These are phyloP conservation scores for Suillus alpinus DNA, from an alignment of 768 basidiomycete genomes.

Conservation along the genomic window DNA sequence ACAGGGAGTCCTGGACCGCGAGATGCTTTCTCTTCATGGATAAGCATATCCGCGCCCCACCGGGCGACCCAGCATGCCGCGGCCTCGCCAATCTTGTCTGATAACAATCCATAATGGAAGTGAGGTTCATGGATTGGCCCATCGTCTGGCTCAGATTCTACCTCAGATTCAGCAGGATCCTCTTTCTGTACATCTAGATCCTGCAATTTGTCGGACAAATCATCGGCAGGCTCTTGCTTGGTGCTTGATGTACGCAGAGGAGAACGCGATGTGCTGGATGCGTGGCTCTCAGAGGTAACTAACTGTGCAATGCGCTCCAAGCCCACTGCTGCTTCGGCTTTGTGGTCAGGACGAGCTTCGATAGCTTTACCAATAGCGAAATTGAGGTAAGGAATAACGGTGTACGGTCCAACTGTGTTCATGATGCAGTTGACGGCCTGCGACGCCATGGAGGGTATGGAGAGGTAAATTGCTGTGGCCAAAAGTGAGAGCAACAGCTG, in stretches of 20 bases:
- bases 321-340: slow-evolving; percentile 63
- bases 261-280: slow-evolving; percentile 6
- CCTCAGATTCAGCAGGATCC: slow-evolving; percentile 33
- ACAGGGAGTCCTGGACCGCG: slow-evolving; percentile 14
- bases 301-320: slow-evolving; percentile 64
- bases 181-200: slow-evolving; percentile 35
- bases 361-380: slow-evolving; percentile 79
- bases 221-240: slow-evolving; percentile 16
- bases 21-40: slow-evolving; percentile 47
- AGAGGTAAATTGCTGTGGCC: slow-evolving; percentile 84
- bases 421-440: slow-evolving; percentile 73
- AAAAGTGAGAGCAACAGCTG: slow-evolving; percentile 82
- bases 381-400: slow-evolving; percentile 70
- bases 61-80: slow-evolving; percentile 83
- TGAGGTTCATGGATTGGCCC: slow-evolving; percentile 28
- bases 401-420: slow-evolving; percentile 74
- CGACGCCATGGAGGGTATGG: slow-evolving; percentile 71
- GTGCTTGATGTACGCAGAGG: neutral
- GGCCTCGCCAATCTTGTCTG: slow-evolving; percentile 89
- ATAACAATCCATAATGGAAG: slow-evolving; percentile 83
- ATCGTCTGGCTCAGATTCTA: slow-evolving; percentile 24
- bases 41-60: slow-evolving; percentile 83
- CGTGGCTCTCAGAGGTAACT: slow-evolving; percentile 33
- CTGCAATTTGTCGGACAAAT: slow-evolving; percentile 29
- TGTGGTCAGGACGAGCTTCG: slow-evolving; percentile 37